Evolutionary conservation across 257 asterid species (phyloP), one percentile per base, ranked within the genome.

Genomic region (Verbascum thapsus): DNA sequence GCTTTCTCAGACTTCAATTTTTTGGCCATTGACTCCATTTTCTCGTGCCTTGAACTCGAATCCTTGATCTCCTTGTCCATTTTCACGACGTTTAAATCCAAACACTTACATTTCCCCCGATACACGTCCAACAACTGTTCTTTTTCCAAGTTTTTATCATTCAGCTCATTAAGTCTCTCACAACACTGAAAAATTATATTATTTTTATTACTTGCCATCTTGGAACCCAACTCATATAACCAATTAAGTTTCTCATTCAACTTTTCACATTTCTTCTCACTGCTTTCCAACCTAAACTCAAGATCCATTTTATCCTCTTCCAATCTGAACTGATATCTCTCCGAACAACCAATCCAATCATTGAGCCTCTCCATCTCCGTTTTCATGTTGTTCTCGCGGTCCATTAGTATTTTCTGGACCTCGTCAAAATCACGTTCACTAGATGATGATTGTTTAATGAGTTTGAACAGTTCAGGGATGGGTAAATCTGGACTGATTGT

Each of bases 391-490:
- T 66, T 63, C 48, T 79, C 84, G 1, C 77, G 77, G n/a, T 52
- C 66, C 23, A 58, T 58, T 11, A 81, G 8, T 3, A 68, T 37
- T 2, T 32, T 53, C 44, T 70, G 74, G 0, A 78, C 81, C 39
- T 69, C 66, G 30, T 57, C 17, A 42, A 53, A 70, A 6, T 74
- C 74, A 13, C 71, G 18, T n/a, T 51, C 48, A 17, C 41, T 59
- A 58, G 72, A 72, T 1, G n/a, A n/a, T n/a, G 87, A 62, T 32
- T 49, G 17, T 18, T 13, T 62, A 6, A 72, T 30, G 26, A 34
- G 23, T 4, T 58, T 26, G 2, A 84, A 59, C 57, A 78, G 65
- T 17, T 76, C 82, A 0, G 72, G 20, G 37, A 84, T 62, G 4
- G 79, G 34, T 6, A 72, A 47, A 9, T 44, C 58, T 7, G 55